Evolutionary conservation across 2,329 filamentous ascomycete species (phyloP).

Genomic region (Arthrobotrys megalospora): DNA sequence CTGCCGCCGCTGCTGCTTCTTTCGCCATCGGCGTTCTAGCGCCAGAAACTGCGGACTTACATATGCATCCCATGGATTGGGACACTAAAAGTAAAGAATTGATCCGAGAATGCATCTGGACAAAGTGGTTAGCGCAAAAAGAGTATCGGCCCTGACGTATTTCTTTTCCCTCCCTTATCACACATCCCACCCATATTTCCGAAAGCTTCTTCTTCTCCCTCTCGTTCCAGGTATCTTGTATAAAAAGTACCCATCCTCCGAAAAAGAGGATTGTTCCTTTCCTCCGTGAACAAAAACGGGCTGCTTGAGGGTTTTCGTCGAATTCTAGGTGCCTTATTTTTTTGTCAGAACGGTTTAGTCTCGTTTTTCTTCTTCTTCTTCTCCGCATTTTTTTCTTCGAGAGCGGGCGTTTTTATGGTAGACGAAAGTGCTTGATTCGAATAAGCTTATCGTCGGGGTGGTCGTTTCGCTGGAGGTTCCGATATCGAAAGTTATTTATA

Average conservation of each 20-base stretch:
- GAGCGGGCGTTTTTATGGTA: not conserved
- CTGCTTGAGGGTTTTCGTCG: no score
- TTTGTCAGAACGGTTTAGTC: not conserved
- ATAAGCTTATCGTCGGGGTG: conserved; percentile 6
- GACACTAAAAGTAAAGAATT: not conserved
- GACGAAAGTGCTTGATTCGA: conserved; percentile 13
- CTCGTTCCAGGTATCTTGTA: not conserved
- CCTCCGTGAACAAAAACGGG: not conserved
- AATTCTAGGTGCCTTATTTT: no score
- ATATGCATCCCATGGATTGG: conserved; percentile 7
- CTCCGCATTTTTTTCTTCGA: conserved; percentile 10
- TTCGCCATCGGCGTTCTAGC: conserved; percentile 42
- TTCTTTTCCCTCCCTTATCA: conserved; percentile 13
- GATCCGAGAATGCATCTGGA: conserved; percentile 1
- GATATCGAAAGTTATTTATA: not conserved
- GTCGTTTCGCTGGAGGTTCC: conserved; percentile 1
- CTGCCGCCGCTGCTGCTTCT: not conserved
- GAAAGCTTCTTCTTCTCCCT: not conserved
- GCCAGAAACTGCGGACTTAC: not conserved
- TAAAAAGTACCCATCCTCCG: conserved; percentile 10
- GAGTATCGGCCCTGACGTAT: conserved; percentile 14
- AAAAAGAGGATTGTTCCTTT: not conserved
- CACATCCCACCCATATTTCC: conserved; percentile 27
- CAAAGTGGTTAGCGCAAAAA: not conserved
- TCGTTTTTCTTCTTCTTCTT: not conserved